Conservation (phyloP, 164 flowering plant genomes). For the Piper betle region DNA sequence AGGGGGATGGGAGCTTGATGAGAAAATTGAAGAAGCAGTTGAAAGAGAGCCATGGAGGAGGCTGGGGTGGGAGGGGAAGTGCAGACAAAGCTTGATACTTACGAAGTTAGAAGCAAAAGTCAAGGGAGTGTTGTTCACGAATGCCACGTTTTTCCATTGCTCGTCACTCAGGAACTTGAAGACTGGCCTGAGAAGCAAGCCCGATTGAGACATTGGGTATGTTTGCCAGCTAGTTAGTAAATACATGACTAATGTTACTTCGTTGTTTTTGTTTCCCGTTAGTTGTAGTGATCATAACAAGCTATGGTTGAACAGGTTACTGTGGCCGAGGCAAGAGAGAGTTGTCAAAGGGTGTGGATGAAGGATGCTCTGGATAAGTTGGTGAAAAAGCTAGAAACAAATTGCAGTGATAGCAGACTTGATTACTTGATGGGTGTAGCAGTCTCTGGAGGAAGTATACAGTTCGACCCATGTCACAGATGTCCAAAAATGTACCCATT, state of each 20-base stretch:
- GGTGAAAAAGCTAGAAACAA: not conserved
- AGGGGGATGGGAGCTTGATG: slow-evolving; percentile 95
- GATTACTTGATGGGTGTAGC: too few relatives aligned
- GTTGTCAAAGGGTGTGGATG: slow-evolving; percentile 32
- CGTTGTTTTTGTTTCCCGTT: too few relatives aligned
- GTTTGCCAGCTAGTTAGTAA: not conserved
- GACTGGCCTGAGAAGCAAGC: slow-evolving; percentile 60
- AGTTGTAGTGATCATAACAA: too few relatives aligned
- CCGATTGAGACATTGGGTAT: slow-evolving; percentile 61
- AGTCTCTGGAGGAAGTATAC: not conserved
- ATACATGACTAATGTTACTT: too few relatives aligned
- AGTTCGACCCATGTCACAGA: not conserved
- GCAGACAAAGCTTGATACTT: slow-evolving; percentile 48
- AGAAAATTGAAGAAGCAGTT: slow-evolving; percentile 48
- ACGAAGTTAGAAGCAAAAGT: slow-evolving; percentile 66
- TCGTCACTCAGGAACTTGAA: slow-evolving; percentile 54
- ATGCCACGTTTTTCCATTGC: slow-evolving; percentile 69
- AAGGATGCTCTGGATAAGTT: slow-evolving; percentile 31
- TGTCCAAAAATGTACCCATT: not conserved
- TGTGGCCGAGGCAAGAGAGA: slow-evolving; percentile 27
- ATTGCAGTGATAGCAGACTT: not conserved
- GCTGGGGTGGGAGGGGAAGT: slow-evolving; percentile 64
- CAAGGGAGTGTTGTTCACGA: slow-evolving; percentile 34
- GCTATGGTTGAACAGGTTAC: slow-evolving; percentile 27
- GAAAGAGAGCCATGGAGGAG: slow-evolving; percentile 58